Conservation (phyloP, 768 basidiomycete genomes). For the Pleurotus giganteus region DNA sequence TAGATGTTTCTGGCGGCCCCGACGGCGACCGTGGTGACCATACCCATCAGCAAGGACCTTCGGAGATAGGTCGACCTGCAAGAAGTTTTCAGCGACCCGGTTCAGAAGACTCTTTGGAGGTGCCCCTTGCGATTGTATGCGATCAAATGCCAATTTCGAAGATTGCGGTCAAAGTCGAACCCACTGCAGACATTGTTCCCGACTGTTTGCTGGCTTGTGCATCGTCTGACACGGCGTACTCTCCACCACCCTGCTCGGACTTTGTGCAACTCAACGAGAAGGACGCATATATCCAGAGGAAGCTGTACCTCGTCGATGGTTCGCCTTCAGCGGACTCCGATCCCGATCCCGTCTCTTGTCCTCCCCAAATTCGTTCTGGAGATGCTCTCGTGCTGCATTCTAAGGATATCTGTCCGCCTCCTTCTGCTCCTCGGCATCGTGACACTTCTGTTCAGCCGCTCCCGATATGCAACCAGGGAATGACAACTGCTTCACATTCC, state of each 20-base stretch:
- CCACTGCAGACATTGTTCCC: background rate
- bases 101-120: background rate
- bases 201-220: background rate
- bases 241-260: background rate
- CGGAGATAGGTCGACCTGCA: background rate
- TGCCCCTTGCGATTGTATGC: background rate
- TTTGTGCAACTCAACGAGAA: background rate
- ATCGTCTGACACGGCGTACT: conserved; percentile 5
- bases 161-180: background rate
- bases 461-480: conserved; percentile 1
- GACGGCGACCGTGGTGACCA: background rate
- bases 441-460: background rate
- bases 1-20: background rate
- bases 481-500: background rate
- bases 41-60: background rate
- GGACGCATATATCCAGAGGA: background rate
- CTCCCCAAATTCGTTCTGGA: background rate
- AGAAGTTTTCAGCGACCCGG: background rate
- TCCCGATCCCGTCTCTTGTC: background rate
- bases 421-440: background rate
- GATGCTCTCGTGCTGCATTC: background rate
- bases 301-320: background rate
- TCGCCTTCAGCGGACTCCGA: background rate
- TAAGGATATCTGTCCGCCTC: background rate
- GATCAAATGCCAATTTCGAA: background rate